phyloP scores from a whole-genome alignment of 2,329 filamentous ascomycete species.

The Teratosphaeria zuluensis region DNA sequence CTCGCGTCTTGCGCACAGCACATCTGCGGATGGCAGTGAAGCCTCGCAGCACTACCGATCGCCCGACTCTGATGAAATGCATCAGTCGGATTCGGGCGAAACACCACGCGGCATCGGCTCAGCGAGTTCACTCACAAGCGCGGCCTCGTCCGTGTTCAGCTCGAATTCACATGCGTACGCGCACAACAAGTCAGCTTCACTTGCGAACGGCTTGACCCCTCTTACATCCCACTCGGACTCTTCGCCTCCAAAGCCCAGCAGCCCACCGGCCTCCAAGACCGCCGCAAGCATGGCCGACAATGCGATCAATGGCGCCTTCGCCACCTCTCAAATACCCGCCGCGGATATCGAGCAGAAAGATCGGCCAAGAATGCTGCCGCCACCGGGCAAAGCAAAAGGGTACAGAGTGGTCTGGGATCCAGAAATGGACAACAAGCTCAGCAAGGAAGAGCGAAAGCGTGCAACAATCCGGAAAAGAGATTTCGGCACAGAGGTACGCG shows the following conservation, averaged over 20 bases:
- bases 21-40: slow-evolving; percentile 1
- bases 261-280: slow-evolving; percentile 32
- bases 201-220: slow-evolving; percentile 50
- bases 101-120: slow-evolving; percentile 62
- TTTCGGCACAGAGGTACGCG: slow-evolving; percentile 34
- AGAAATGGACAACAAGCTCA: slow-evolving; percentile 49
- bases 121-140: slow-evolving; percentile 61
- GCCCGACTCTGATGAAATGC: slow-evolving; percentile 21
- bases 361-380: slow-evolving; percentile 40
- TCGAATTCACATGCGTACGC: slow-evolving; percentile 42
- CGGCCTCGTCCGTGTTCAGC: slow-evolving; percentile 63
- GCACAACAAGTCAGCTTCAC: slow-evolving; percentile 45
- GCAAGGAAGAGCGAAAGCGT: slow-evolving; percentile 46
- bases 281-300: slow-evolving; percentile 17
- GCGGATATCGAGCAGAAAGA: slow-evolving; percentile 24
- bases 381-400: slow-evolving; percentile 45
- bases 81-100: slow-evolving; percentile 44
- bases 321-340: slow-evolving; percentile 13
- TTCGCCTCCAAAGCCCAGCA: slow-evolving; percentile 50
- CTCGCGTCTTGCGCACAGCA: slow-evolving; percentile 1
- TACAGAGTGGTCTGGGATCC: slow-evolving; percentile 54
- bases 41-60: slow-evolving; percentile 17
- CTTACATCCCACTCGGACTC: slow-evolving; percentile 55
- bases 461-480: slow-evolving; percentile 25
- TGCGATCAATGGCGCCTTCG: slow-evolving; percentile 11